Evolutionary conservation across 495 filamentous ascomycete genomes (phyloP).

Genomic region (Schizothecium vesticola): DNA sequence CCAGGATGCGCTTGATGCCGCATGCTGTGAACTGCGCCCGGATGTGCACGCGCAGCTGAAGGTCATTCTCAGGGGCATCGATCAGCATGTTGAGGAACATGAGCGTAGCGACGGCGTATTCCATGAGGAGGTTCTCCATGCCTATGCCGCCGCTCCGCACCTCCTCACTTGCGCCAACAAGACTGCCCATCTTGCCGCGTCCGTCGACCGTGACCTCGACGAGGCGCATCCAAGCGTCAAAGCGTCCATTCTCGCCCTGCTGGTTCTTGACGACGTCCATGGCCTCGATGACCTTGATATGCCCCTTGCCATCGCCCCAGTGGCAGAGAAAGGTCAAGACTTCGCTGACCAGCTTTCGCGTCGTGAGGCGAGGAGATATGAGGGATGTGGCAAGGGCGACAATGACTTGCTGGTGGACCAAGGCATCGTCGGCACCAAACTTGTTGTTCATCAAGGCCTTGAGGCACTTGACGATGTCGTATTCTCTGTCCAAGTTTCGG

Average conservation of each 20-base stretch:
- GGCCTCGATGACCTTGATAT: constrained; percentile 86
- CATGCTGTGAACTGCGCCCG: constrained; percentile 94
- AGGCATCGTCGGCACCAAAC: constrained; percentile 95
- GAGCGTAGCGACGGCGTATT: constrained; percentile 93
- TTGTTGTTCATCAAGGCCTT: constrained; percentile 99
- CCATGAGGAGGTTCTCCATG: constrained; percentile 98
- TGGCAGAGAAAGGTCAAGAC: constrained; percentile 95
- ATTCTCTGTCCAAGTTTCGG: constrained; percentile 88
- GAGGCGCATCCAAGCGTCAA: constrained; percentile 98
- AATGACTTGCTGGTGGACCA: constrained; percentile 82
- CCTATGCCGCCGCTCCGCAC: constrained; percentile 95
- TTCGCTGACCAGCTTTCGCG: constrained; percentile 91
- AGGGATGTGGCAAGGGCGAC: constrained; percentile 82
- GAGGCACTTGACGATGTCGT: constrained; percentile 95
- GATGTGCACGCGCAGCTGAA: constrained; percentile 89
- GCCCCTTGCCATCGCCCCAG: constrained; percentile 89
- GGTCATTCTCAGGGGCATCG: constrained; percentile 80
- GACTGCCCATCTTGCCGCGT: constrained; percentile 94
- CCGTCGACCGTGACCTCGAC: constrained; percentile 97
- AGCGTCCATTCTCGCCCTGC: constrained; percentile 89
- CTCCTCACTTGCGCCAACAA: constrained; percentile 95
- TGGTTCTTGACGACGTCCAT: constrained; percentile 87
- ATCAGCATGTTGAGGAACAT: constrained; percentile 96
- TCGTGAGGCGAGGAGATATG: constrained; percentile 83
- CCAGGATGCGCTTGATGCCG: constrained; percentile 88